Conservation (phyloP, 225 moss, liverwort and hornwort species). For the Straminergon stramineum region DNA sequence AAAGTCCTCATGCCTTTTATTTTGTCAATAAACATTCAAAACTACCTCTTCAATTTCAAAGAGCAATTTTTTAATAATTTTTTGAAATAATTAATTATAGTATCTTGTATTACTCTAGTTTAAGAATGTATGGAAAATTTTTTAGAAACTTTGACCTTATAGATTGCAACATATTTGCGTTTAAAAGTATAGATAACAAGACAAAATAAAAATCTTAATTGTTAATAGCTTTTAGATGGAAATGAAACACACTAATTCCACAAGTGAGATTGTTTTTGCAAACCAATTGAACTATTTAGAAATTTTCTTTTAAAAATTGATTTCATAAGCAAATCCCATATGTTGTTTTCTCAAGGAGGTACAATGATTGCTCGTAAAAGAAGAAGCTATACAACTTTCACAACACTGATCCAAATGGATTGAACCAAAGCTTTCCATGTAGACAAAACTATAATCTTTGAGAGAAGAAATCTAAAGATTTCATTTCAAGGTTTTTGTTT, state of each 20-base stretch:
- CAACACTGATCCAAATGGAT: neutral
- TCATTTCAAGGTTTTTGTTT: neutral
- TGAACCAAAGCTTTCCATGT: neutral
- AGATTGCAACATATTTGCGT: neutral
- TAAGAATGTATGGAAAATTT: no score
- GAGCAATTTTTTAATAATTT: no score
- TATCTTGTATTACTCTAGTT: no score
- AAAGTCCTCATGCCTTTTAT: no score
- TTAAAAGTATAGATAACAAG: no score
- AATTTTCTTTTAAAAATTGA: neutral
- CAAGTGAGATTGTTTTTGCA: neutral
- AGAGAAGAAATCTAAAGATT: neutral
- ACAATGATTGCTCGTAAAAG: neutral
- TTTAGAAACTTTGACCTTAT: rapidly evolving
- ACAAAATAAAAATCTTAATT: no score
- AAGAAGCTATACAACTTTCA: neutral
- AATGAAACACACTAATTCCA: no score
- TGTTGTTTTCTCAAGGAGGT: rapidly evolving
- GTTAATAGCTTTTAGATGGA: no score
- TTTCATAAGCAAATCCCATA: neutral
- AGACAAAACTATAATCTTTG: no score
- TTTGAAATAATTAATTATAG: no score
- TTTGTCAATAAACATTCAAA: no score
- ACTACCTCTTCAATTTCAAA: no score
- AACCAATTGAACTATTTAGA: rapidly evolving